A percentile compares a stretch with the other conserved stretches of the same genome.
These are phyloP conservation scores for Metarhizium guizhouense DNA, from an alignment of 2,329 filamentous ascomycete genomes.

Conservation along the genomic window DNA sequence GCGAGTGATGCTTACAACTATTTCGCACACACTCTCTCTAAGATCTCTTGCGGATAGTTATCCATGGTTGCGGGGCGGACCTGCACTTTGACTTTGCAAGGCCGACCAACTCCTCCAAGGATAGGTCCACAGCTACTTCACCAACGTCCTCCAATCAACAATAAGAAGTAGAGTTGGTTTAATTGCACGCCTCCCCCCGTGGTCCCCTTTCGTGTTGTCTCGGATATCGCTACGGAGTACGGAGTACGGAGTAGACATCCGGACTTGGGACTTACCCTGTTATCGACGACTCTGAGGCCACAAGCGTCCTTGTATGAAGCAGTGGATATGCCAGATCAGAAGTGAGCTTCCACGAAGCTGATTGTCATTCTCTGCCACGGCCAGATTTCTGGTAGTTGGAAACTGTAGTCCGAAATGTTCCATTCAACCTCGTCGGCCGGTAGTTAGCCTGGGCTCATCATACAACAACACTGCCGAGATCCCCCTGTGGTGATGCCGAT, in stretches of 20 bases:
- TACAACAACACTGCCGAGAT: not conserved
- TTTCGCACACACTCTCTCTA: no score
- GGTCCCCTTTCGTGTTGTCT: not conserved
- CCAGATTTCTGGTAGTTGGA: not conserved
- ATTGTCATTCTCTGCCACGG: no score
- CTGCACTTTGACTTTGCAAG: no score
- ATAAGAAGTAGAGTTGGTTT: no score
- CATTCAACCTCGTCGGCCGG: not conserved
- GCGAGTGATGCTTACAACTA: no score
- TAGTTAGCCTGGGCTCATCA: not conserved
- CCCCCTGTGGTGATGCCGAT: not conserved
- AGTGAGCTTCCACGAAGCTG: no score
- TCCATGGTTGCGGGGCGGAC: no score
- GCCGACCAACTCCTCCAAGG: no score
- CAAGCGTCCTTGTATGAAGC: not conserved
- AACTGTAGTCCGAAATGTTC: not conserved
- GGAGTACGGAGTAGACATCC: not conserved
- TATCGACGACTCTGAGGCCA: not conserved
- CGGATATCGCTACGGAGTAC: not conserved
- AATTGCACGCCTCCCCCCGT: no score
- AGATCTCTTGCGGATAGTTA: no score
- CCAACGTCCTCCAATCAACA: no score
- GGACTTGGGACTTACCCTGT: not conserved
- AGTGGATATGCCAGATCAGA: not conserved
- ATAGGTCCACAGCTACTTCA: no score